A percentile compares a stretch with the other conserved stretches of the same genome.
Conservation (phyloP, 2,329 filamentous ascomycete species). For the Nothopassalora personata region DNA sequence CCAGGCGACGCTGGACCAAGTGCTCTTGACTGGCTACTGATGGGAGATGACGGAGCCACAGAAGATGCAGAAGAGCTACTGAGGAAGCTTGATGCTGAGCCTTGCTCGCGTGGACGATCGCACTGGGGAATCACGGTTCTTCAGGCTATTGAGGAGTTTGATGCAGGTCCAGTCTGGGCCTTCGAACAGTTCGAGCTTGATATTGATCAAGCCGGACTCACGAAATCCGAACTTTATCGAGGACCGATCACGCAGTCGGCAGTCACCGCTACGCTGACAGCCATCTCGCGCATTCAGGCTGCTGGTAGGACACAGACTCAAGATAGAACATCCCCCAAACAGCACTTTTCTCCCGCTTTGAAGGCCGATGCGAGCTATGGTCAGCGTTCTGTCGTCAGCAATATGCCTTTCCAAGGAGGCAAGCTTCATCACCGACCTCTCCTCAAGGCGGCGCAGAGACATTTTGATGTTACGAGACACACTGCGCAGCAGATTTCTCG, state of each 20-base stretch:
- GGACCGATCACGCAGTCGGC: slow-evolving; percentile 38
- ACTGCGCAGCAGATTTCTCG: slow-evolving; percentile 37
- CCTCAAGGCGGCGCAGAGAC: slow-evolving; percentile 37
- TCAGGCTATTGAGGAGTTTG: slow-evolving; percentile 39
- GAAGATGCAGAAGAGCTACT: slow-evolving; percentile 31
- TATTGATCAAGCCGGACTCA: slow-evolving; percentile 38
- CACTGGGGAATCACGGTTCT: slow-evolving; percentile 41
- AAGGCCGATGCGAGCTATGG: slow-evolving; percentile 26
- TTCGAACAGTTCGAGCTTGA: slow-evolving; percentile 41
- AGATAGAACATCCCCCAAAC: slow-evolving; percentile 26
- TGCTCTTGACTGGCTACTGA: slow-evolving; percentile 40
- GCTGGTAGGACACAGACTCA: slow-evolving; percentile 31
- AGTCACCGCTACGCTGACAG: slow-evolving; percentile 35
- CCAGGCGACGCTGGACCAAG: slow-evolving; percentile 42
- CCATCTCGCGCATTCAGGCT: slow-evolving; percentile 35
- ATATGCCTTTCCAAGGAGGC: slow-evolving; percentile 37
- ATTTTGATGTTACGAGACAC: slow-evolving; percentile 36
- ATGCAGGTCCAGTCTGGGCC: slow-evolving; percentile 43
- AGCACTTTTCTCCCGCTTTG: slow-evolving; percentile 23
- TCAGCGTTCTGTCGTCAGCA: slow-evolving; percentile 31
- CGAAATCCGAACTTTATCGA: slow-evolving; percentile 40
- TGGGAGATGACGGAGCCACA: slow-evolving; percentile 40
- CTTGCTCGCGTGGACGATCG: slow-evolving; percentile 31
- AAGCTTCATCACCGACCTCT: slow-evolving; percentile 35
- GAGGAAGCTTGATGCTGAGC: slow-evolving; percentile 22